Percentiles rank a stretch among this genome's conserved stretches.
These are phyloP conservation scores for Phytophthora foliorum DNA, from an alignment of 352 stramenopile genomes.

Conservation along the genomic window DNA sequence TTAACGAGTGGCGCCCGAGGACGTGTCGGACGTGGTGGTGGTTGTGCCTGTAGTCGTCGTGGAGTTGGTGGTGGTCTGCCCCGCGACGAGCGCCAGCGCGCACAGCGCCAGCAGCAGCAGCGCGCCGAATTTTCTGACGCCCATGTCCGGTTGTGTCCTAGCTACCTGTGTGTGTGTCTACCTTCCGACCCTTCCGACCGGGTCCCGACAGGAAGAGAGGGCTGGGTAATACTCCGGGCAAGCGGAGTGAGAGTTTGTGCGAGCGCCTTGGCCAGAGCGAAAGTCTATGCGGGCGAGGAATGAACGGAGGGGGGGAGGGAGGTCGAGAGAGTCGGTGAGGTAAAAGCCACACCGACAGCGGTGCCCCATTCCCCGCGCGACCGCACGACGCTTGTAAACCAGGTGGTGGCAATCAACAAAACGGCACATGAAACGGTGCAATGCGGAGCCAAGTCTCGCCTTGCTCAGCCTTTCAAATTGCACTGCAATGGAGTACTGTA, in stretches of 20 bases:
- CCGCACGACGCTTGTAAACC: slow-evolving; percentile 15
- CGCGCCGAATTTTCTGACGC: slow-evolving; percentile 22
- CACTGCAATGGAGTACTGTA: not conserved
- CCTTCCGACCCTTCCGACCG: slow-evolving; percentile 4
- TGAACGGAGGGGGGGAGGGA: slow-evolving; percentile 18
- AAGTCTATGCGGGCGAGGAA: slow-evolving; percentile 29
- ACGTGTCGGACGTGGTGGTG: slow-evolving; percentile 7
- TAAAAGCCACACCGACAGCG: slow-evolving; percentile 26
- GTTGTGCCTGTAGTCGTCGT: slow-evolving; percentile 25
- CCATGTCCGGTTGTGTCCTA: slow-evolving; percentile 25
- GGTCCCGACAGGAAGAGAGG: not conserved
- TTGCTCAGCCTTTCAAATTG: not conserved
- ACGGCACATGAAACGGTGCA: slow-evolving; percentile 13
- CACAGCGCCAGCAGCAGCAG: slow-evolving; percentile 36
- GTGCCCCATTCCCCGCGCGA: slow-evolving; percentile 24
- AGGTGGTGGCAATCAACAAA: slow-evolving; percentile 30
- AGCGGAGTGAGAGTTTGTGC: slow-evolving; percentile 35
- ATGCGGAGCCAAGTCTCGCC: not conserved
- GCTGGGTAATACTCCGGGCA: slow-evolving; percentile 33
- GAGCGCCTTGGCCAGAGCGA: slow-evolving; percentile 20
- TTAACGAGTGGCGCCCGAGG: slow-evolving; percentile 18
- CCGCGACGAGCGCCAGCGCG: slow-evolving; percentile 27
- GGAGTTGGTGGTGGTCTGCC: slow-evolving; percentile 35
- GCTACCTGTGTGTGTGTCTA: slow-evolving; percentile 19
- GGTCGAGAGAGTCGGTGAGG: slow-evolving; percentile 39